phyloP scores from a whole-genome alignment of 768 basidiomycete genomes.

The Phylloporus arenicola region DNA sequence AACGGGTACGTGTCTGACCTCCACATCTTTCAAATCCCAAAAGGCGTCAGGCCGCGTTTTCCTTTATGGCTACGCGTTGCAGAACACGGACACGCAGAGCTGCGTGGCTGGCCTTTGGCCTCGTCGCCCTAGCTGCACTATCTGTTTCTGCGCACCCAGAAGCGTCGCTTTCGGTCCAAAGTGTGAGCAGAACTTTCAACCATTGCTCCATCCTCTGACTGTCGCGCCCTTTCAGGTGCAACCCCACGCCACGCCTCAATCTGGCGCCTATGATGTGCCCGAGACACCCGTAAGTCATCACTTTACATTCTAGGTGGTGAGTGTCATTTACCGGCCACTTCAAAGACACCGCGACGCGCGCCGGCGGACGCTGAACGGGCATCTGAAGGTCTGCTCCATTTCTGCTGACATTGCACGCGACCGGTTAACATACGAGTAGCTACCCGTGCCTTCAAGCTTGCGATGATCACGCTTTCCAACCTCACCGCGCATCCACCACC shows the following conservation, averaged over 20 bases:
- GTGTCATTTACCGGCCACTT: constrained; percentile 1
- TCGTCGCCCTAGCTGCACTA: constrained; percentile 46
- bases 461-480: constrained; percentile 58
- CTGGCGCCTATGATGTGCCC: constrained; percentile 1
- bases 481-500: constrained; percentile 57
- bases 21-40: neutral
- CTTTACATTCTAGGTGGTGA: neutral
- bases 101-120: constrained; percentile 56
- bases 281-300: constrained; percentile 13
- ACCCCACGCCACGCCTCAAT: constrained; percentile 8
- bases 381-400: constrained; percentile 43
- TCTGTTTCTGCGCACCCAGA: constrained; percentile 40
- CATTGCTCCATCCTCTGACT: neutral
- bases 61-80: constrained; percentile 17
- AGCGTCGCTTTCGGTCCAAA: constrained; percentile 9
- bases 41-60: neutral
- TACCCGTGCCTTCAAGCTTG: constrained; percentile 70
- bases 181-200: constrained; percentile 7
- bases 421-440: constrained; percentile 37
- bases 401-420: neutral
- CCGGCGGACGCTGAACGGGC: constrained; percentile 36
- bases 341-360: constrained; percentile 11
- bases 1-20: neutral
- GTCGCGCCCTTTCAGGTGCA: constrained; percentile 9
- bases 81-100: constrained; percentile 36